Evolutionary conservation across 352 stramenopile species (phyloP).

Genomic region (Elongisporangium prolatum): DNA sequence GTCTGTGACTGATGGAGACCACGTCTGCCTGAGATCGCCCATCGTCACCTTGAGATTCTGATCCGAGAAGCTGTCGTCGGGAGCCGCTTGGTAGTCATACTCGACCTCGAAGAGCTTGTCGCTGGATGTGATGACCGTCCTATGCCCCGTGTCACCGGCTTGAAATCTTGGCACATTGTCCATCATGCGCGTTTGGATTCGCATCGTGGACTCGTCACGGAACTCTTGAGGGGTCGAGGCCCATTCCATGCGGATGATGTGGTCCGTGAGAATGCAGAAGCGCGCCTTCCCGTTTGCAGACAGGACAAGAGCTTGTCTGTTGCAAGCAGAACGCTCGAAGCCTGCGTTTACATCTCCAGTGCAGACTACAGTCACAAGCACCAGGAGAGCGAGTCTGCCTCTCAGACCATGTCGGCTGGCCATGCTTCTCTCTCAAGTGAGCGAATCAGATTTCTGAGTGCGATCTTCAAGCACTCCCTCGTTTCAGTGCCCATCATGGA

Average conservation of each 20-base stretch:
- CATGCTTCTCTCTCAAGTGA: neutral
- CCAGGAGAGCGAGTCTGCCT: too few species aligned
- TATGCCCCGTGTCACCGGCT: constrained; percentile 5
- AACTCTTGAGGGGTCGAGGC: constrained; percentile 3
- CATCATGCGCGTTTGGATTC: constrained; percentile 16
- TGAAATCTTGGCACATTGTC: constrained; percentile 12
- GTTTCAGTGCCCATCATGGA: too few species aligned
- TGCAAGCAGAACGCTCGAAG: too few species aligned
- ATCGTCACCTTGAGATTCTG: constrained; percentile 21
- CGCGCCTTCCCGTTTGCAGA: constrained; percentile 7
- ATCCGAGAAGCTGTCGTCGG: constrained; percentile 18
- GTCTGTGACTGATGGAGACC: constrained; percentile 20
- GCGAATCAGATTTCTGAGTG: too few species aligned
- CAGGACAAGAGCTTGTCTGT: too few species aligned
- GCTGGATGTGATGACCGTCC: neutral
- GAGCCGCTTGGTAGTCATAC: constrained; percentile 14
- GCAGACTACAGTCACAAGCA: too few species aligned
- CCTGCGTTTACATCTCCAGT: too few species aligned
- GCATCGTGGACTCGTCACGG: constrained; percentile 17
- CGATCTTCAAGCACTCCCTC: too few species aligned
- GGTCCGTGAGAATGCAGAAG: constrained; percentile 30
- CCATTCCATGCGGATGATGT: constrained; percentile 34
- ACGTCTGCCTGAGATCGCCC: neutral
- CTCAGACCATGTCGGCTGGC: too few species aligned
- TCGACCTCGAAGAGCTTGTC: constrained; percentile 15